Conservation (phyloP, 2,329 filamentous ascomycete species). For the Xylariaceae sp. region DNA sequence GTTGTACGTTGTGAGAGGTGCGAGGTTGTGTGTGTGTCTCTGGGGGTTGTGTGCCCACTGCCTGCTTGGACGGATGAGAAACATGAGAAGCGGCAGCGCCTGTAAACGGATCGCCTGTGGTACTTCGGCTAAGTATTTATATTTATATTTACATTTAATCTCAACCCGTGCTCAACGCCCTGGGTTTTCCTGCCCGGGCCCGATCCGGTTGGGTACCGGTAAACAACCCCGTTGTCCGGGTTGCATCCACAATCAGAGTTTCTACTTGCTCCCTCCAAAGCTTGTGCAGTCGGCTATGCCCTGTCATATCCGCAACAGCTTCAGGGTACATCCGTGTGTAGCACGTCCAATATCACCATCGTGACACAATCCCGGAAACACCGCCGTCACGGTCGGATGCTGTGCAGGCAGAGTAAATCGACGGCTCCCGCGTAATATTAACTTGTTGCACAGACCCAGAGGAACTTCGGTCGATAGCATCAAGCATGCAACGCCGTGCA, state of each 20-base stretch:
- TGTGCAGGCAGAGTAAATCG: not conserved
- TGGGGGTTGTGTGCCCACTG: too few species aligned
- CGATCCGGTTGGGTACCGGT: not conserved
- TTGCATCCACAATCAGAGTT: not conserved
- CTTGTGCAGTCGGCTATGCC: not conserved
- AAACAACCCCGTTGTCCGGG: not conserved
- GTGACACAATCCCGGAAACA: not conserved
- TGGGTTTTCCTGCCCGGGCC: too few species aligned
- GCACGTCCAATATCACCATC: not conserved
- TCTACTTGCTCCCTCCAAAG: not conserved
- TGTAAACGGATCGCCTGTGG: not conserved
- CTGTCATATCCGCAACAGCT: not conserved
- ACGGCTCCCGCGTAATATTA: not conserved
- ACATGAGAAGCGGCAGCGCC: not conserved
- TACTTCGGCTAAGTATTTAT: not conserved
- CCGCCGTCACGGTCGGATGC: not conserved
- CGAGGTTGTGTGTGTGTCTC: not conserved
- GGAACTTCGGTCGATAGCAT: not conserved
- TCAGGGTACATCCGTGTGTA: not conserved
- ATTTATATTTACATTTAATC: too few species aligned
- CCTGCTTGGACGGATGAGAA: too few species aligned
- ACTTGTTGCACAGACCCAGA: not conserved
- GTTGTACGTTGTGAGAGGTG: not conserved
- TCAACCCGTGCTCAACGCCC: too few species aligned
- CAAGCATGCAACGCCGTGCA: not conserved